Evolutionary conservation across 2,329 filamentous ascomycete genomes (phyloP).

Genomic region (Ophiostoma pallidulum): DNA sequence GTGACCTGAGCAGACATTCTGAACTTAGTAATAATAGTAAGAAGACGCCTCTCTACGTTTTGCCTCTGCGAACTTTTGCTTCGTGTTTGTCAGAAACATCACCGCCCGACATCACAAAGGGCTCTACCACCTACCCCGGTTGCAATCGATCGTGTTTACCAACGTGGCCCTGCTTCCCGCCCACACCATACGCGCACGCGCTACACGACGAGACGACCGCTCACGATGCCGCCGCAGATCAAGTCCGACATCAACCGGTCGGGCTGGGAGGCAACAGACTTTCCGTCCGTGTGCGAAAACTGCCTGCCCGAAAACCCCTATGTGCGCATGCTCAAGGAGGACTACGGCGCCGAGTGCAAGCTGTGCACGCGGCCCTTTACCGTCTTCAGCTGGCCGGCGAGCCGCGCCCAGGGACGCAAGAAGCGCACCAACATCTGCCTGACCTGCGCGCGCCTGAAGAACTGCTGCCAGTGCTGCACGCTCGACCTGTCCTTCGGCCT

Average conservation of each 20-base stretch:
- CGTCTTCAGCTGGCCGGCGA: slow-evolving; percentile 88
- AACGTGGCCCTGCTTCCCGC: too few species aligned
- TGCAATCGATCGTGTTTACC: too few species aligned
- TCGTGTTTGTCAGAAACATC: too few species aligned
- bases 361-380: slow-evolving; percentile 92
- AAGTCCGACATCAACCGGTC: slow-evolving; percentile 93
- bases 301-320: slow-evolving; percentile 95
- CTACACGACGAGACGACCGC: not conserved
- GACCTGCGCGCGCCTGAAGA: slow-evolving; percentile 93
- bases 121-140: too few species aligned
- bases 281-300: slow-evolving; percentile 81
- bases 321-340: slow-evolving; percentile 98
- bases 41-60: too few species aligned
- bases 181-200: too few species aligned
- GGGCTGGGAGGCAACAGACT: slow-evolving; percentile 90
- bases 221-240: slow-evolving; percentile 64
- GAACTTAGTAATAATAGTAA: too few species aligned
- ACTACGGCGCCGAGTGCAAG: slow-evolving; percentile 82
- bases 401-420: slow-evolving; percentile 76
- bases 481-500: slow-evolving; percentile 92
- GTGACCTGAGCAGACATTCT: not conserved
- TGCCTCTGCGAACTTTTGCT: too few species aligned
- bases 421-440: slow-evolving; percentile 94
- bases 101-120: too few species aligned
- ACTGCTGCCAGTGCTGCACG: slow-evolving; percentile 99